Percentiles rank a stretch among this genome's conserved stretches.
phyloP scores from a whole-genome alignment of 2,329 filamentous ascomycete species.

The Colletotrichum euphorbiae region DNA sequence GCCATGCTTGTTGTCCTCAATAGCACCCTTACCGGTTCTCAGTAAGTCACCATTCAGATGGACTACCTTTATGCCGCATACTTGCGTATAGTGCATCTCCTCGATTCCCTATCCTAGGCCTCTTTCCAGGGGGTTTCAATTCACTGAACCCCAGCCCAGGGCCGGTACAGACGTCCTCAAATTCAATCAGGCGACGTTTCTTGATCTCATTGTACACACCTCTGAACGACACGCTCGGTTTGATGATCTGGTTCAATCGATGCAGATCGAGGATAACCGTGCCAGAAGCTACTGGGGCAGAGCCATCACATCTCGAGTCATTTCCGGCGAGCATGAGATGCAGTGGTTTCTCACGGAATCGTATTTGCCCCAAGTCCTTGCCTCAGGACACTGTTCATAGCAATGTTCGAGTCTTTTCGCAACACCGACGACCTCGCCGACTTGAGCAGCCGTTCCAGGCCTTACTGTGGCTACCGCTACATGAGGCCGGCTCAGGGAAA shows the following conservation, averaged over 20 bases:
- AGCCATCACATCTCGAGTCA: slow-evolving; percentile 54
- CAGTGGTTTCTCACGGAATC: background rate
- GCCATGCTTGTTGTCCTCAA: slow-evolving; percentile 43
- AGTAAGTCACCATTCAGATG: slow-evolving; percentile 52
- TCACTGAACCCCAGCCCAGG: slow-evolving; percentile 43
- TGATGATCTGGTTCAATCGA: slow-evolving; percentile 57
- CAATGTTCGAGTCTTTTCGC: background rate
- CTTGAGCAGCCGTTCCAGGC: background rate
- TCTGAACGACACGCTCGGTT: slow-evolving; percentile 58
- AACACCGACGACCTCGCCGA: background rate
- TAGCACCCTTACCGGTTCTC: slow-evolving; percentile 55
- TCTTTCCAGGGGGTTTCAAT: slow-evolving; percentile 47
- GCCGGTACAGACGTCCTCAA: slow-evolving; percentile 60
- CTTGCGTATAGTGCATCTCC: slow-evolving; percentile 53
- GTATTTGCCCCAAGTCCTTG: background rate
- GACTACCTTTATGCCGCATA: slow-evolving; percentile 57
- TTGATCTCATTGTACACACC: slow-evolving; percentile 50
- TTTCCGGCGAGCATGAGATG: background rate
- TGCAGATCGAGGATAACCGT: slow-evolving; percentile 56
- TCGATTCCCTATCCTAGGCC: slow-evolving; percentile 48
- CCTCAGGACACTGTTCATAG: slow-evolving; percentile 2
- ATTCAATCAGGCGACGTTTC: slow-evolving; percentile 48
- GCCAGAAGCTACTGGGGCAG: slow-evolving; percentile 51
- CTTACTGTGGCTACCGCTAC: background rate
- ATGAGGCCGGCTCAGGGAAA: background rate